Evolutionary conservation across 345 rosid species (phyloP), one percentile per base, ranked within the genome.

Genomic region (Moringa oleifera): DNA sequence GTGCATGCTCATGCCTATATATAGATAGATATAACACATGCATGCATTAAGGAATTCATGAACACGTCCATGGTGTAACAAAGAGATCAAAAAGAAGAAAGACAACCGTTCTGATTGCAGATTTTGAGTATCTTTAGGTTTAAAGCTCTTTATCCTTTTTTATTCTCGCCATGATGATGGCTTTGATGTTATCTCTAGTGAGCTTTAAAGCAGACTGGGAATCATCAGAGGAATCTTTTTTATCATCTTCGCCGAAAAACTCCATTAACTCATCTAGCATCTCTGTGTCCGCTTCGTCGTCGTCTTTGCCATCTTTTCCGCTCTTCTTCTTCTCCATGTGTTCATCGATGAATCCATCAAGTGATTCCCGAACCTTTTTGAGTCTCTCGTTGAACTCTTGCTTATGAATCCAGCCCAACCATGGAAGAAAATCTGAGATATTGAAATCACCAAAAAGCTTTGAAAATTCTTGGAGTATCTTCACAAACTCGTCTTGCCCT

Each of bases 211-310:
- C 63, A 45, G 82, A 75, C 20, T 77, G 80, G 0, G 80, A 55
- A 58, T 82, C 86, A 3, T 71, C 88, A 0, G 71, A 68, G 54
- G 68, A 68, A 0, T 51, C 68, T 17, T 61, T 75, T 53, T 36
- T 64, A 2, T 58, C 67, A 53, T 65, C 78, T 10, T 85, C 83
- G 52, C 77, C 64, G 59, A 80, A 93, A 59, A 90, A 93, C 12
- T 79, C 94, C 51, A 93, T 69, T 65, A 93, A 52, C 22, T 93
- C 94, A 60, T 93, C 98, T 1, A 93, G 97, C 97, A 93, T 93
- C 18, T 93, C 97, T 0, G 75, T 66, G 6, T 85, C 76, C 31
- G 31, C 75, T 23, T 72, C 76, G 23, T 24, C 50, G 0, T 64
- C 62, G 3, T 37, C 53, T 0, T 61, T 53, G 0, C 22, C 45